Conservation (phyloP, 768 basidiomycete species). For the Suillus spraguei region DNA sequence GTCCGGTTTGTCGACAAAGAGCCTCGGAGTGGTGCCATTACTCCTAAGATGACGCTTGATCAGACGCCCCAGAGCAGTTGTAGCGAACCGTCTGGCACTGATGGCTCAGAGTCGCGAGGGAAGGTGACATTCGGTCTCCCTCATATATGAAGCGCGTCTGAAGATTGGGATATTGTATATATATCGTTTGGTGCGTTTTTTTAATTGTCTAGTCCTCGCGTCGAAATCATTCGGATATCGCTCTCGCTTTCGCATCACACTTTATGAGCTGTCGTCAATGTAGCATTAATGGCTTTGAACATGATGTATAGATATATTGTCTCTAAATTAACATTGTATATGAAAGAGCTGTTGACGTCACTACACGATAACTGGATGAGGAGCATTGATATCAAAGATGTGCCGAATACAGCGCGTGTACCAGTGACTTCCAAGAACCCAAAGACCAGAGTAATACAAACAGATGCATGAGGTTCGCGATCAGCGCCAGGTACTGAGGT, state of each 20-base stretch:
- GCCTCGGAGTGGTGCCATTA: conserved; percentile 20
- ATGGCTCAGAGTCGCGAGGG: conserved; percentile 20
- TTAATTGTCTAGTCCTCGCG: not conserved
- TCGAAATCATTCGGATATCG: not conserved
- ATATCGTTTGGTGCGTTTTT: not conserved
- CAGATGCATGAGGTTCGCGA: conserved; percentile 22
- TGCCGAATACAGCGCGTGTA: conserved; percentile 22
- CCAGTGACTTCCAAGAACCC: conserved; percentile 42
- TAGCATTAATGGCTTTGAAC: conserved; percentile 7
- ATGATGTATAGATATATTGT: conserved; percentile 2
- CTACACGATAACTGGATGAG: too few relatives aligned
- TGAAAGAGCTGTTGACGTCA: not conserved
- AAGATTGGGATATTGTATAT: not conserved
- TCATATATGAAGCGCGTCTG: conserved; percentile 12
- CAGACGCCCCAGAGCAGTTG: conserved; percentile 24
- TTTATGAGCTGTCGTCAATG: conserved; percentile 2
- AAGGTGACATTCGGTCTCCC: conserved; percentile 24
- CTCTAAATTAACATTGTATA: not conserved
- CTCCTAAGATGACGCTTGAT: conserved; percentile 22
- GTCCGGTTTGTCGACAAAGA: conserved; percentile 47
- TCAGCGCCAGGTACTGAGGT: conserved; percentile 45
- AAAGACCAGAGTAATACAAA: conserved; percentile 37
- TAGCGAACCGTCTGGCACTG: conserved; percentile 13
- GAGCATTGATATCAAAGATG: conserved; percentile 21
- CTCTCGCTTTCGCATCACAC: conserved; percentile 2